Conservation (phyloP, 345 rosid genomes). For the Stellera chamaejasme region DNA sequence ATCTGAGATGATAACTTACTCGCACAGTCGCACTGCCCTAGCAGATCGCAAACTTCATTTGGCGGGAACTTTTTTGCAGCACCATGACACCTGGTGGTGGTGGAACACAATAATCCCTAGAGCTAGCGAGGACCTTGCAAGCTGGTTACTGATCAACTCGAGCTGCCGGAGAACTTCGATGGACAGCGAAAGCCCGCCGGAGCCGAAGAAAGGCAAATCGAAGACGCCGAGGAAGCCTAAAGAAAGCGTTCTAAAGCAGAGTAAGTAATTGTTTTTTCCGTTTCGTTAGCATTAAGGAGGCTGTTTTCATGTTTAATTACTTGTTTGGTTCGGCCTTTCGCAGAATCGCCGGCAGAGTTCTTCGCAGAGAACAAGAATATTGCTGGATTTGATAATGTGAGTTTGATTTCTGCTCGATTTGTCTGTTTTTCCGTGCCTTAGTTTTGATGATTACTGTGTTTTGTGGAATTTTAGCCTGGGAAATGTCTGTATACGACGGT, state of each 20-base stretch:
- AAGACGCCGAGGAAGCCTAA: constrained; percentile 46
- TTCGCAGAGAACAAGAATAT: constrained; percentile 98
- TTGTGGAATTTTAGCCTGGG: constrained; percentile 60
- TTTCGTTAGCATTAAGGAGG: background rate
- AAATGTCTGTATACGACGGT: constrained; percentile 85
- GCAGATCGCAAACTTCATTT: no score
- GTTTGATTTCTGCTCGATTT: constrained; percentile 9
- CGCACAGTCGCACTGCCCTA: no score
- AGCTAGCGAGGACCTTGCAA: no score
- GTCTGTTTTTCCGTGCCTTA: background rate
- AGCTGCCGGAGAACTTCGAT: constrained; percentile 11
- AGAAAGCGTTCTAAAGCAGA: constrained; percentile 84
- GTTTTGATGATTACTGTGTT: background rate
- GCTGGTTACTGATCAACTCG: no score
- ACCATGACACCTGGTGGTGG: no score
- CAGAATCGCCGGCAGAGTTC: constrained; percentile 98
- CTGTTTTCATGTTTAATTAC: background rate
- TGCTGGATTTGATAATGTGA: constrained; percentile 96
- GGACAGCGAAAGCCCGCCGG: constrained; percentile 40
- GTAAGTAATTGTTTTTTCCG: constrained; percentile 19
- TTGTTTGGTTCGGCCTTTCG: constrained; percentile 12
- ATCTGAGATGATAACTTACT: no score
- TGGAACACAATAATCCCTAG: no score
- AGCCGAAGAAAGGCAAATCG: constrained; percentile 53
- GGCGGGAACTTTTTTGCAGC: no score